Percentiles rank a stretch among this genome's conserved stretches.
Evolutionary conservation across 768 basidiomycete species (phyloP).

Genomic region (Boletales sp.): DNA sequence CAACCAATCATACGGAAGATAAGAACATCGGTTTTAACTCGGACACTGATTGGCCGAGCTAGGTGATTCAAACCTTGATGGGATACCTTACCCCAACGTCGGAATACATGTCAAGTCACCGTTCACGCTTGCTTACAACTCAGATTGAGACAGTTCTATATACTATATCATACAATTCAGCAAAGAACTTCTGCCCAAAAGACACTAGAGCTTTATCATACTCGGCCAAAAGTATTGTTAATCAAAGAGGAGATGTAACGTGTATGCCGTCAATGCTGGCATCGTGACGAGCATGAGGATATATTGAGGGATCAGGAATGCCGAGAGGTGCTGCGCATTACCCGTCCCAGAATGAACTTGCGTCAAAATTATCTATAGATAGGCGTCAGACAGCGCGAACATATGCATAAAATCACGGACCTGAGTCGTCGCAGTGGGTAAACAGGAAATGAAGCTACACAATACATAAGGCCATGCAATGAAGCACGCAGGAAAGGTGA

Average conservation of each 20-base stretch:
- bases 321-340: conserved; percentile 54
- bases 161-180: too few species aligned
- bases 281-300: conserved; percentile 37
- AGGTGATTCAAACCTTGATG: too few species aligned
- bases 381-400: background rate
- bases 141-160: too few species aligned
- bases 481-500: conserved; percentile 6
- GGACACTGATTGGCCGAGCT: too few species aligned
- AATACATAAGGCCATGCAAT: background rate
- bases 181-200: background rate
- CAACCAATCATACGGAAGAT: too few species aligned
- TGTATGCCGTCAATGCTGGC: conserved; percentile 36
- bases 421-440: conserved; percentile 61
- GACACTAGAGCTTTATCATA: too few species aligned
- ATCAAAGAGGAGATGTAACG: conserved; percentile 35
- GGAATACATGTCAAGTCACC: too few species aligned
- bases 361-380: conserved; percentile 52
- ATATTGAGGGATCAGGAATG: conserved; percentile 61
- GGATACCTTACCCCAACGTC: too few species aligned
- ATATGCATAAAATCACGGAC: conserved; percentile 23
- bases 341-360: conserved; percentile 68
- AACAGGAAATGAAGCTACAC: conserved; percentile 52
- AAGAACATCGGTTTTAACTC: too few species aligned
- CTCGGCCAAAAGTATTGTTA: background rate
- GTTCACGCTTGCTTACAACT: too few species aligned